Conservation (phyloP, 1,139 yeast species). For the Kurtzmaniella natalensis region DNA sequence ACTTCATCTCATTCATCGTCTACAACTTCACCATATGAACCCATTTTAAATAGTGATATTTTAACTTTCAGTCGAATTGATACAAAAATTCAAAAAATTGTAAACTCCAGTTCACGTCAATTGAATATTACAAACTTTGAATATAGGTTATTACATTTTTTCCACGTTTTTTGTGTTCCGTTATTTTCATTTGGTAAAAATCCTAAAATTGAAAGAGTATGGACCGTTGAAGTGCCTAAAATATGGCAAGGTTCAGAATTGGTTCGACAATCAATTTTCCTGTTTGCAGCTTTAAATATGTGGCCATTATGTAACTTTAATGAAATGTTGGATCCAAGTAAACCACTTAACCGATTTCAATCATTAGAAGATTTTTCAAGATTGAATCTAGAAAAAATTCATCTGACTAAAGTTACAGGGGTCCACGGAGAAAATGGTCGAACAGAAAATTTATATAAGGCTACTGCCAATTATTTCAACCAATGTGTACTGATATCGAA, state of each 20-base stretch:
- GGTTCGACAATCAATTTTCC: conserved; percentile 20
- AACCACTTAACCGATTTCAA: background rate
- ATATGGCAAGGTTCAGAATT: conserved; percentile 19
- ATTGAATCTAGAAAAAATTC: no score
- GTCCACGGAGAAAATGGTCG: no score
- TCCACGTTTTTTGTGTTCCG: conserved; percentile 23
- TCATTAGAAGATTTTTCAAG: no score
- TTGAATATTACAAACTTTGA: conserved; percentile 27
- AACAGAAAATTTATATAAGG: background rate
- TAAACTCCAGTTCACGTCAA: conserved; percentile 10
- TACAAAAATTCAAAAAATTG: background rate
- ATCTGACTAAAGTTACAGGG: no score
- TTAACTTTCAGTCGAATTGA: no score
- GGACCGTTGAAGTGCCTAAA: conserved; percentile 25
- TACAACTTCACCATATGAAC: no score
- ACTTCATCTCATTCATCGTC: no score
- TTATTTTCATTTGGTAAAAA: conserved; percentile 22
- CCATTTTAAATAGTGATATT: no score
- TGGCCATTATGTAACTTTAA: conserved; percentile 15
- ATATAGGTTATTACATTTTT: conserved; percentile 25
- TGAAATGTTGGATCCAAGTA: conserved; percentile 4
- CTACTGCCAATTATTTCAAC: background rate
- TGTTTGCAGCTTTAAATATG: conserved; percentile 20
- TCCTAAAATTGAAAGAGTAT: conserved; percentile 18
- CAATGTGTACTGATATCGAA: background rate